Conservation (phyloP, 208 protist genomes). For the Leishmania lainsoni region DNA sequence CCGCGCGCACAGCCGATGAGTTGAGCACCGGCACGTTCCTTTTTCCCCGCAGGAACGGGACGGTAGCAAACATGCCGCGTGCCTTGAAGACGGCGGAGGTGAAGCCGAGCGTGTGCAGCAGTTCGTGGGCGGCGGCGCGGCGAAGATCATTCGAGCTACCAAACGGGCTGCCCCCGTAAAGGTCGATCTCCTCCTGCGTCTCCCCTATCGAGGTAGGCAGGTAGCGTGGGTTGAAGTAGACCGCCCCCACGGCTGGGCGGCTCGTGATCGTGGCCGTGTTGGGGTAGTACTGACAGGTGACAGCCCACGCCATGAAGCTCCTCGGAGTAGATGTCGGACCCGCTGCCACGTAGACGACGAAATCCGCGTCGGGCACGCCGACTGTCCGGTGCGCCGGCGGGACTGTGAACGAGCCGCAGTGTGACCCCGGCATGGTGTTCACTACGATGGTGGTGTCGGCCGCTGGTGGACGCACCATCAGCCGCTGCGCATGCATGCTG, state of each 20-base stretch:
- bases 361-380: conserved; percentile 55
- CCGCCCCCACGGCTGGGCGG: conserved; percentile 46
- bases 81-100: no score
- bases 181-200: no score
- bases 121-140: no score
- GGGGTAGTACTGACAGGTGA: conserved; percentile 37
- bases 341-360: conserved; percentile 68
- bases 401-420: conserved; percentile 40
- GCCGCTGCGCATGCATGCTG: conserved; percentile 44
- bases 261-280: conserved; percentile 1
- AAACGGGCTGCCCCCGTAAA: no score
- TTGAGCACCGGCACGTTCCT: no score
- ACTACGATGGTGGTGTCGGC: conserved; percentile 15
- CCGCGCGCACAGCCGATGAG: no score
- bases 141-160: no score
- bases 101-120: no score
- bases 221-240: conserved; percentile 35
- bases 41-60: no score
- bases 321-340: conserved; percentile 23
- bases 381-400: conserved; percentile 34
- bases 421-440: conserved; percentile 9
- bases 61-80: no score
- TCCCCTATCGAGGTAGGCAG: no score
- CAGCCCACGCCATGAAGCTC: conserved; percentile 44
- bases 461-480: conserved; percentile 36